Conservation (phyloP, 148 eudicot species). For the Rhododendron kiyosumense region DNA sequence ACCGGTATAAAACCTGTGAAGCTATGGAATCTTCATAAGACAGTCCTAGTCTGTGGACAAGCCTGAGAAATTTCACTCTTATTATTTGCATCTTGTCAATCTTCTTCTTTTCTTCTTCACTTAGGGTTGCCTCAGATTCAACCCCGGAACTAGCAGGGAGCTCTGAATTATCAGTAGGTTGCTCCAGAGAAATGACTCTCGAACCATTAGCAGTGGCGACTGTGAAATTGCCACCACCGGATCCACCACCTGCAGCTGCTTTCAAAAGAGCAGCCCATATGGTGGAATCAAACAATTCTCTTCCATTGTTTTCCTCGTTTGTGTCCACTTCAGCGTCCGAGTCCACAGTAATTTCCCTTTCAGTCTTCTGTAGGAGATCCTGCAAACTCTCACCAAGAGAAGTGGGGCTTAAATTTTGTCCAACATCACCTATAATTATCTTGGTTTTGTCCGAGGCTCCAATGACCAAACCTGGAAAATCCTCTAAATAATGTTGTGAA, state of each 20-base stretch:
- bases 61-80: slow-evolving; percentile 24
- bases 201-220: slow-evolving; percentile 11
- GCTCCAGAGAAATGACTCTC: slow-evolving; percentile 4
- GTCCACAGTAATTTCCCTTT: background rate
- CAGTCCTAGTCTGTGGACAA: slow-evolving; percentile 26
- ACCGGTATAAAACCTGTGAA: slow-evolving; percentile 24
- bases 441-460: slow-evolving; percentile 7
- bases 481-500: slow-evolving; percentile 6
- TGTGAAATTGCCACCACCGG: background rate
- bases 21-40: slow-evolving; percentile 34
- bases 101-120: slow-evolving; percentile 26
- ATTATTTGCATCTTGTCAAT: slow-evolving; percentile 26
- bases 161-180: background rate
- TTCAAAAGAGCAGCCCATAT: slow-evolving; percentile 12
- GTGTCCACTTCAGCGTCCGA: slow-evolving; percentile 8
- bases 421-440: slow-evolving; percentile 12
- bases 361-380: slow-evolving; percentile 8
- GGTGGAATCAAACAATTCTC: slow-evolving; percentile 17
- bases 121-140: slow-evolving; percentile 14
- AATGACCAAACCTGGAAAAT: slow-evolving; percentile 8
- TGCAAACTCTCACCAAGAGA: slow-evolving; percentile 15
- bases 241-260: slow-evolving; percentile 15
- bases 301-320: slow-evolving; percentile 7
- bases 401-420: background rate
- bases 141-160: background rate